Conservation (phyloP, 2,329 filamentous ascomycete species). For the Nothophaeocryptopus gaeumannii region DNA sequence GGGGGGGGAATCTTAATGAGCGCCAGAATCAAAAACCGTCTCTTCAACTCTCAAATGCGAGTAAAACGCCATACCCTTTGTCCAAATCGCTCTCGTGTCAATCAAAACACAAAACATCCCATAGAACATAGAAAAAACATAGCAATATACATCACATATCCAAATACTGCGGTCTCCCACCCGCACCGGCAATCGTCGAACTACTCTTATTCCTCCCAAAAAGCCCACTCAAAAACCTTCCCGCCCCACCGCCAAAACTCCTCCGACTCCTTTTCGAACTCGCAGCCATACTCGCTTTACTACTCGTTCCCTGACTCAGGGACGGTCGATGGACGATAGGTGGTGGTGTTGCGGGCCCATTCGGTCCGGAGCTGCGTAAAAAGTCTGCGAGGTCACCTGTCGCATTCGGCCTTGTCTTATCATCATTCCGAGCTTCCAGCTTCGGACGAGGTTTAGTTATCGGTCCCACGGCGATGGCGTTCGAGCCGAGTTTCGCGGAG, state of each 20-base stretch:
- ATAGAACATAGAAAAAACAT: neutral
- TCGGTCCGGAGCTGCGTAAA: conserved; percentile 16
- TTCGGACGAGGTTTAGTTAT: conserved; percentile 14
- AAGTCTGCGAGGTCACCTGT: conserved; percentile 22
- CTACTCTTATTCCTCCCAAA: too few relatives aligned
- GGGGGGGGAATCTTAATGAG: too few relatives aligned
- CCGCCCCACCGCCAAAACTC: conserved; percentile 9
- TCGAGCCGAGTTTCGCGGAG: conserved; percentile 9
- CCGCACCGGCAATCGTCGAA: neutral
- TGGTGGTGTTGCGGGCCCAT: neutral
- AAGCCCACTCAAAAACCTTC: neutral
- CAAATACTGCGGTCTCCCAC: conserved; percentile 5
- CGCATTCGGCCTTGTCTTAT: conserved; percentile 8
- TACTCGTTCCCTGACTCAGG: conserved; percentile 2
- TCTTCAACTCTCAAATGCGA: too few relatives aligned
- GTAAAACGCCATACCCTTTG: neutral
- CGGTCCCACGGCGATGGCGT: conserved; percentile 16
- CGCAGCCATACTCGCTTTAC: conserved; percentile 9
- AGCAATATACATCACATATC: conserved; percentile 2
- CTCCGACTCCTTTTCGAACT: conserved; percentile 3
- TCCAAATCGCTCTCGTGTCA: neutral
- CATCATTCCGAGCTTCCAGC: conserved; percentile 14
- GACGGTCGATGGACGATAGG: neutral
- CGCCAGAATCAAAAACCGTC: too few relatives aligned
- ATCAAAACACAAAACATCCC: neutral